Evolutionary conservation across 1,139 yeast genomes (phyloP), one percentile per base, ranked within the genome.

Genomic region (Taphrina communis): DNA sequence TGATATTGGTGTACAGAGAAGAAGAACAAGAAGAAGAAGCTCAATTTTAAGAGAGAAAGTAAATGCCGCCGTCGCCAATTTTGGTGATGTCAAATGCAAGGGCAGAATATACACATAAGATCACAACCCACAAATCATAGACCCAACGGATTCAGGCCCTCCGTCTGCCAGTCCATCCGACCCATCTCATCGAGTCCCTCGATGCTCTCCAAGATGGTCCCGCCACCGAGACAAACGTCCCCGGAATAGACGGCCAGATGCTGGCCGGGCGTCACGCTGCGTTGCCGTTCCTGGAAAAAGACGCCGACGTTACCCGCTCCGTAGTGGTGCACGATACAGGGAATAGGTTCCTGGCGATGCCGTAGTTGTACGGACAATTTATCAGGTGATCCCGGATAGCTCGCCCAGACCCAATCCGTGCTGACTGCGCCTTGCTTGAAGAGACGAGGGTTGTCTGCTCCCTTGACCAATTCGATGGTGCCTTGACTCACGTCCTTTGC

Each of bases 181-280:
- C 58, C 42, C 58, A 53, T 35, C 42, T 53, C 58, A n/a, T 53
- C 58, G 36, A 53, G 42, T 14, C 60, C 60, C 36, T 56, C 67
- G 42, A 63, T 63, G 42, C 61, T 36, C 39, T 63, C 48, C 36
- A 55, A 48, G 53, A 87, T 85, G 17, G 81, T 77, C 0, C 98
- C 98, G 39, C 93, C 85, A 0, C 98, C 98, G 19, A 94, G 76
- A 0, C 95, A 88, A 69, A 85, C 80, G 66, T 86, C 88, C 1
- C 83, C 85, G 57, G 82, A 80, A 77, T 93, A 94, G 11, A 93
- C 76, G 0, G 90, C 96, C 31, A 92, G 79, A 73, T 85, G 88
- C 76, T 94, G 99, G 0, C 98, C 99, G 0, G 95, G 91, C 0
- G 97, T 94, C 76, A 94, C 85, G 0, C 97, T 97, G 65, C 93